These are phyloP conservation scores for Alternaria viburni DNA, from an alignment of 2,329 filamentous ascomycete genomes.

Conservation along the genomic window DNA sequence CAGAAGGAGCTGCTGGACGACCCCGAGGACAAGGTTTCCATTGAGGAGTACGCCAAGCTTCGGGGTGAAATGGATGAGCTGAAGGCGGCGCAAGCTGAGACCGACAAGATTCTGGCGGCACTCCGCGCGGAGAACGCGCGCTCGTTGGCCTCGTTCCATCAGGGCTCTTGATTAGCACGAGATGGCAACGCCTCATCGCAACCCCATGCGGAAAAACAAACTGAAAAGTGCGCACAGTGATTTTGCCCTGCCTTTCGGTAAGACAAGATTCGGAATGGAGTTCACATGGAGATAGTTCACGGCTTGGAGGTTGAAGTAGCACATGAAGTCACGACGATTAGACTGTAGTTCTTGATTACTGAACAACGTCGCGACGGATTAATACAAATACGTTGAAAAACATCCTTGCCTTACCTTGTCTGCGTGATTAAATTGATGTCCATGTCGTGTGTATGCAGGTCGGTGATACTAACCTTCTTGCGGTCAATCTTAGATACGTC, in stretches of 20 bases:
- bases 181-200: too few relatives aligned
- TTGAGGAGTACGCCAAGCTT: neutral
- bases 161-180: neutral
- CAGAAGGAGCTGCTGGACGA: neutral
- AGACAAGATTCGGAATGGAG: neutral
- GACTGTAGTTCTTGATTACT: neutral
- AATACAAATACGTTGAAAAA: neutral
- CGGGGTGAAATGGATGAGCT: neutral
- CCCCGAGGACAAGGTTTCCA: neutral
- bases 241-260: neutral
- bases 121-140: neutral
- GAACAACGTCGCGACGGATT: neutral
- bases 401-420: neutral
- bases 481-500: neutral
- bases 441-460: neutral
- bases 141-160: neutral
- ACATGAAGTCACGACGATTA: neutral
- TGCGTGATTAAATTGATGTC: neutral
- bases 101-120: neutral
- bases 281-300: neutral
- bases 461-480: neutral
- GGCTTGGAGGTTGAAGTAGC: neutral
- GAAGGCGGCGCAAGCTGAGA: neutral
- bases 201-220: too few relatives aligned
- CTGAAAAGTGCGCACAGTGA: too few relatives aligned